Evolutionary conservation across 2,329 filamentous ascomycete species (phyloP), one percentile per base, ranked within the genome.

Genomic region (Scedosporium dehoogii): DNA sequence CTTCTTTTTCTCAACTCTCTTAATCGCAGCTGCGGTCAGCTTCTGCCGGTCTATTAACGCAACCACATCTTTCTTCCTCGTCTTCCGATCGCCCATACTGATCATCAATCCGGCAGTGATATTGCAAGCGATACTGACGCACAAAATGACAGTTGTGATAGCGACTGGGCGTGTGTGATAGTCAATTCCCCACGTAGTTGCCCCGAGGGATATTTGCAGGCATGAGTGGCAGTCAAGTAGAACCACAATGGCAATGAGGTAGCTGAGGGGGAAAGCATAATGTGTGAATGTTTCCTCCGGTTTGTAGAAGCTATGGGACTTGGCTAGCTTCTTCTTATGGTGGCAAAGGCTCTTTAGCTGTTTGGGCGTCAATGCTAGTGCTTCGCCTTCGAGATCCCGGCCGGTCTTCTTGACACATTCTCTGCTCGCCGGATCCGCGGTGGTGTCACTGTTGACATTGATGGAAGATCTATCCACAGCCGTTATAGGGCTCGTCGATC

Each of bases 221-320:
- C 89, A 78, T 4, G 88, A 91, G 75, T 96, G 91, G 65, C 83
- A 87, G 72, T 96, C 91, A 3, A 94, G 80, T 2, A 96, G 77
- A 6, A 90, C 79, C n/a, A 93, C 87, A 63, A 93, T 86, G 63
- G 89, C 85, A 44, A 94, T 81, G 38, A 96, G 84, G 5, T 91
- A 79, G 38, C 82, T 81, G 1, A 92, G 77, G 0, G 91, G 90
- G 65, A 96, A 96, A 0, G 91, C 88, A 70, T 85, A 81, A 71
- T 96, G 91, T 0, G 91, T 96, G 41, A 85, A 79, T 0, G 91
- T 96, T 73, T 96, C 91, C 72, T 96, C 88, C 0, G 91, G 90
- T 69, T 92, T 92, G 79, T 96, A 96, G 73, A 93, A 96, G 5
- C 89, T 92, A 72, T 96, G 91, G 0, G 88, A 91, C 67, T 88